A percentile compares a stretch with the other conserved stretches of the same genome.
These are phyloP conservation scores for Kingdonia uniflora DNA, from an alignment of 164 flowering plant species.

Conservation along the genomic window DNA sequence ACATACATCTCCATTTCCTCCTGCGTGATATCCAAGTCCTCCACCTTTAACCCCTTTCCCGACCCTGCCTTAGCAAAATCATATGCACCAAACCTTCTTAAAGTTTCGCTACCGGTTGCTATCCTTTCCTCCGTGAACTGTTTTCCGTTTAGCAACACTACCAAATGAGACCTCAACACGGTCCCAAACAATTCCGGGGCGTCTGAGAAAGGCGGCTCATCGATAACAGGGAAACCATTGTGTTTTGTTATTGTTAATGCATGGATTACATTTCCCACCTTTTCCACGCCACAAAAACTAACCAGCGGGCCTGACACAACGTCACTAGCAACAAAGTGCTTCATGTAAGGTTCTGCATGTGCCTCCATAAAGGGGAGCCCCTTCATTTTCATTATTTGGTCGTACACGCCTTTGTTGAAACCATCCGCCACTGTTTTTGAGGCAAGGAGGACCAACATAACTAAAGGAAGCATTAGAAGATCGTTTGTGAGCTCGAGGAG, in stretches of 20 bases:
- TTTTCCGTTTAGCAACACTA: slow-evolving; percentile 67
- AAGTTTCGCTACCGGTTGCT: slow-evolving; percentile 22
- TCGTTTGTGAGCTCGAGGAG: slow-evolving; percentile 87
- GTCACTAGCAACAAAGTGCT: slow-evolving; percentile 65
- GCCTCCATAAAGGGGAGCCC: slow-evolving; percentile 88
- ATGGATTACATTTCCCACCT: slow-evolving; percentile 52
- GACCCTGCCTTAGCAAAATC: slow-evolving; percentile 90
- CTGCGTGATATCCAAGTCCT: slow-evolving; percentile 49
- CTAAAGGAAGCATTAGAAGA: slow-evolving; percentile 73
- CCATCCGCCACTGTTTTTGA: slow-evolving; percentile 87
- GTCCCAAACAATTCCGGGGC: slow-evolving; percentile 75
- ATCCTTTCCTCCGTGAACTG: slow-evolving; percentile 37
- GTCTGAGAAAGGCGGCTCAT: slow-evolving; percentile 70
- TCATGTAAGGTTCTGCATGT: slow-evolving; percentile 94
- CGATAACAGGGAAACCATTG: slow-evolving; percentile 88
- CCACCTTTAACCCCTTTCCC: slow-evolving; percentile 74
- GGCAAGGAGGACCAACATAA: slow-evolving; percentile 88
- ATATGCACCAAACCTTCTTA: slow-evolving; percentile 44
- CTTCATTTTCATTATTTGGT: slow-evolving; percentile 79
- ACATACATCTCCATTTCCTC: slow-evolving; percentile 94
- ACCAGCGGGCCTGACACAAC: slow-evolving; percentile 77
- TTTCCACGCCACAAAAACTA: slow-evolving; percentile 67
- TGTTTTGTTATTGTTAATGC: slow-evolving; percentile 48
- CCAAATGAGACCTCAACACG: slow-evolving; percentile 75
- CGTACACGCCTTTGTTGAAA: slow-evolving; percentile 87